Conservation (phyloP, 257 asterid genomes). For the Salvia miltiorrhiza region DNA sequence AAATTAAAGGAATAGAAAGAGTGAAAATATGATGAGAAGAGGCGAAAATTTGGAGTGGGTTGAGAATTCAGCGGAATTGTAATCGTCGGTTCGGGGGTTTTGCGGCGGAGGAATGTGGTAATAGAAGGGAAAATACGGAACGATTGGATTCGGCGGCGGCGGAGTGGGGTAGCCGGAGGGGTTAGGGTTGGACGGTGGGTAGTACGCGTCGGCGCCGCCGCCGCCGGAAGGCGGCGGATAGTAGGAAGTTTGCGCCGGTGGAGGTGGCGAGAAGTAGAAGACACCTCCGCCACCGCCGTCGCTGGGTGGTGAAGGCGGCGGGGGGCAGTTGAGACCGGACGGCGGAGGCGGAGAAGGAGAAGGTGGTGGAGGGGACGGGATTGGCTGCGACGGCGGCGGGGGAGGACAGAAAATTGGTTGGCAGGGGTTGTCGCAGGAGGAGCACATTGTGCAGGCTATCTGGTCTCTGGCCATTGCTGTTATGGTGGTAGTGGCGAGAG, state of each 20-base stretch:
- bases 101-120: conserved; percentile 40
- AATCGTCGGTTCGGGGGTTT: neutral
- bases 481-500: too few relatives aligned
- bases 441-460: too few relatives aligned
- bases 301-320: conserved; percentile 34
- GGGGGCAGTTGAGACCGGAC: conserved; percentile 27
- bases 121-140: conserved; percentile 53
- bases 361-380: too few relatives aligned
- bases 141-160: conserved; percentile 58
- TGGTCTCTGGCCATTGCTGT: too few relatives aligned
- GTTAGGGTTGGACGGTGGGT: too few relatives aligned
- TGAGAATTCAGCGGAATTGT: conserved; percentile 29
- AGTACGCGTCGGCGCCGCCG: conserved; percentile 27
- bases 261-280: conserved; percentile 50
- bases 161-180: conserved; percentile 26
- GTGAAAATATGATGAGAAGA: conserved; percentile 13
- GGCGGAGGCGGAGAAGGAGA: conserved; percentile 41
- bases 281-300: conserved; percentile 27
- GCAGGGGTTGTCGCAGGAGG: too few relatives aligned
- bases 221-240: conserved; percentile 38
- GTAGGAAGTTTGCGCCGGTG: conserved; percentile 35
- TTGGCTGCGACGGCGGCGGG: too few relatives aligned
- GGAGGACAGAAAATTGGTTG: too few relatives aligned
- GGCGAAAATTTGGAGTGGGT: conserved; percentile 3
- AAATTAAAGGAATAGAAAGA: conserved; percentile 22